Conservation (phyloP, 1,284 basidiomycete species). For the Gomphus sp. region DNA sequence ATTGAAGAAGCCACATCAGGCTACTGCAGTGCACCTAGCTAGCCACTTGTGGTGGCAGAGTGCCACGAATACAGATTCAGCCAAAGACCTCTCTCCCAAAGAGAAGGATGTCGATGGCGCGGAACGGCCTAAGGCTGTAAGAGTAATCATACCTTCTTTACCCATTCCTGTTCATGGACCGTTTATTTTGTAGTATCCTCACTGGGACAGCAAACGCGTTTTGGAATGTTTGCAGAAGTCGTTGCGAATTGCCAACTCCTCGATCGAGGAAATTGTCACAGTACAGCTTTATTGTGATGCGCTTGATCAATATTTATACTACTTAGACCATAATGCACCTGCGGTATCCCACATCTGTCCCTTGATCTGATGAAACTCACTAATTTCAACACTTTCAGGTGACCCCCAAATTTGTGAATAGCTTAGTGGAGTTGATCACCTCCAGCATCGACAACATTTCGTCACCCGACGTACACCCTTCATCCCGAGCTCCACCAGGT, state of each 20-base stretch:
- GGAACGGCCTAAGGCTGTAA: conserved; percentile 48
- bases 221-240: conserved; percentile 93
- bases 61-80: conserved; percentile 24
- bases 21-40: conserved; percentile 86
- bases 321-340: conserved; percentile 84
- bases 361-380: conserved; percentile 6
- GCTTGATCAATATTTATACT: conserved; percentile 88
- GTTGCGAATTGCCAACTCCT: conserved; percentile 85
- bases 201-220: conserved; percentile 90
- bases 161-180: conserved; percentile 5
- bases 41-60: conserved; percentile 97
- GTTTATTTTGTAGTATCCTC: conserved; percentile 52
- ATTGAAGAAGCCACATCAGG: conserved; percentile 94
- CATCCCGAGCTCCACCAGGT: conserved; percentile 70
- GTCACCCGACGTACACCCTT: conserved; percentile 76
- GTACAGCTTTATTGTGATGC: conserved; percentile 92
- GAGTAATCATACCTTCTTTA: conserved; percentile 17
- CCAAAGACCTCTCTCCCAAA: conserved; percentile 32
- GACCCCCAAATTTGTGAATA: conserved; percentile 90
- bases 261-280: conserved; percentile 90
- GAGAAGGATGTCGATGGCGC: conserved; percentile 37
- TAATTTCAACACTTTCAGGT: conserved; percentile 38
- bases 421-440: conserved; percentile 86
- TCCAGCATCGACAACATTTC: conserved; percentile 83
- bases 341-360: conserved; percentile 47